Conservation (phyloP, 2,329 filamentous ascomycete species). For the Orbilia brochopaga region DNA sequence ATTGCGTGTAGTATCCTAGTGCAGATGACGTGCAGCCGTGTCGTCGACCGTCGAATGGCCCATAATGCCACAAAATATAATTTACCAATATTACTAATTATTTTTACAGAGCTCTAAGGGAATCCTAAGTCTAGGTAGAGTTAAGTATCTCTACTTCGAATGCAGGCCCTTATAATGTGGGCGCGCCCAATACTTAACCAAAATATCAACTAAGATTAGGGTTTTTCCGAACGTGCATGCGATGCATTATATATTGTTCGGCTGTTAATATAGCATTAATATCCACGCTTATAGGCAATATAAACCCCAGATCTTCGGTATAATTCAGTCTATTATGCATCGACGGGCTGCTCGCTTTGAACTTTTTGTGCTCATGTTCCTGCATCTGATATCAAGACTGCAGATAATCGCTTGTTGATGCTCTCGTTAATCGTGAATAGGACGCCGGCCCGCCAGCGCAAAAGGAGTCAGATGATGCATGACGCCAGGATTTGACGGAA, state of each 20-base stretch:
- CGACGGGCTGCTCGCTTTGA: constrained; percentile 38
- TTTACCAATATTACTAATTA: neutral
- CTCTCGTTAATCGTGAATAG: neutral
- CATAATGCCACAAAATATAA: neutral
- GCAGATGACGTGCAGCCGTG: no score
- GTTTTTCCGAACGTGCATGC: constrained; percentile 26
- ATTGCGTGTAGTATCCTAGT: neutral
- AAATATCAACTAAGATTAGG: constrained; percentile 5
- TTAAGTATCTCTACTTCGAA: neutral
- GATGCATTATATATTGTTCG: constrained; percentile 28
- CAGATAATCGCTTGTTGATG: neutral
- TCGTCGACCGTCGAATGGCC: neutral
- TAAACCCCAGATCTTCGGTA: constrained; percentile 51
- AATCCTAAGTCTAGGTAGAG: neutral
- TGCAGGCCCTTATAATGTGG: neutral
- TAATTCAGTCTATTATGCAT: constrained; percentile 48
- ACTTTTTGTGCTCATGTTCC: constrained; percentile 39
- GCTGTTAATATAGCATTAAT: constrained; percentile 47
- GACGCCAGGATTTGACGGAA: constrained; percentile 12
- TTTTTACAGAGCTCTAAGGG: neutral
- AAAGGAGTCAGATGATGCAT: constrained; percentile 46
- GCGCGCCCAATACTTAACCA: neutral
- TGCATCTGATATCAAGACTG: constrained; percentile 41
- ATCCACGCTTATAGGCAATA: constrained; percentile 46
- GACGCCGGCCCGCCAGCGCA: neutral